Base-by-base conservation (phyloP, 768 basidiomycete species). In the Gelatoporia subvermispora region DNA sequence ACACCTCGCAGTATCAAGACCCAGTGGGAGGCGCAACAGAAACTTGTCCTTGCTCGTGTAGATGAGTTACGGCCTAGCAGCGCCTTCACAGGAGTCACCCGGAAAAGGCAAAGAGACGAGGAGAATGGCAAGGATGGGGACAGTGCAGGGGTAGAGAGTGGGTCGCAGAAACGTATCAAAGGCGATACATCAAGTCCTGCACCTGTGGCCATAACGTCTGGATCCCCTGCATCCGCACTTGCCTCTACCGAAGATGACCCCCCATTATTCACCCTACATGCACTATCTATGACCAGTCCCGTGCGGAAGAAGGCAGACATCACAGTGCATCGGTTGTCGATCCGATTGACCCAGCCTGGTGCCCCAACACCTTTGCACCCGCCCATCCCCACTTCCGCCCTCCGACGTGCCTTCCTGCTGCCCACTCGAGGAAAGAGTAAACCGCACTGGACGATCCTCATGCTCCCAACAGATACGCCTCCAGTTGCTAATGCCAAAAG, bases 271-370 rank as follows among this genome's bases (percentile, higher is more conserved):
- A 78, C 82, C 2, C 67, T 89, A 1, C 79, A 85, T 35, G 66
- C 80, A 16, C 65, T 90, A 36, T 88, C 86, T 23, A 70, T 75
- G n/a, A 79, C 83, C 10, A 80, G 87, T 0, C 88, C 88, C 10
- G 64, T 89, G 44, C 81, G 88, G 44, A 88, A 85, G 68, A 88
- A 87, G 53, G 76, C 84, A 35, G 79, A 89, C 57, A 73, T 88
- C 56, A 75, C 76, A 3, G 65, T 86, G 35, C 72, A 81, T 57
- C 57, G 68, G 18, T 63, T 68, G 17, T 68, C 77, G 5, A 69
- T 89, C 47, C 70, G 68, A 5, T 73, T 89, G 57, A 66, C 70
- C 3, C 72, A 83, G 60, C 69, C 81, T 0, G 58, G 68, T 0
- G 74, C 81, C 1, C 70, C 73, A 41, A 68, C 65, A 13, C 49